These are phyloP conservation scores for Mortierella alpina DNA, from an alignment of 192 early-diverging fungal genomes.

Conservation along the genomic window DNA sequence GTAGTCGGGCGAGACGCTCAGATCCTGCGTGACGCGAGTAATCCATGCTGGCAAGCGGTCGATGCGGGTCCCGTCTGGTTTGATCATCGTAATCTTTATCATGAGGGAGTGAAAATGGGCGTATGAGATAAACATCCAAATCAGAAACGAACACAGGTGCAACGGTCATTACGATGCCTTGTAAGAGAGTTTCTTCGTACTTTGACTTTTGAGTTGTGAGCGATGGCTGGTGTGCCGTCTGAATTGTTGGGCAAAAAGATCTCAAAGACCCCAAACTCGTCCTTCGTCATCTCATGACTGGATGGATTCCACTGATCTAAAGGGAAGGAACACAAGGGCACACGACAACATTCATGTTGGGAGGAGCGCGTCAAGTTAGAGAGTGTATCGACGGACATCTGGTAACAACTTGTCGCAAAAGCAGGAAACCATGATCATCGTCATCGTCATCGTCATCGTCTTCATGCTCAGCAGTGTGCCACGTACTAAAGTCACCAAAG, in stretches of 20 bases:
- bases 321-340: conserved; percentile 10
- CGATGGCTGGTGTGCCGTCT: conserved; percentile 75
- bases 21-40: conserved; percentile 85
- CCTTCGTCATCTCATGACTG: conserved; percentile 80
- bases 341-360: neutral
- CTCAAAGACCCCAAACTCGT: conserved; percentile 88
- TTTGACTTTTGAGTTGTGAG: conserved; percentile 91
- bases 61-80: conserved; percentile 78
- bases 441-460: no score
- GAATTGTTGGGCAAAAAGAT: conserved; percentile 72
- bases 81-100: conserved; percentile 77
- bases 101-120: neutral
- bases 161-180: neutral
- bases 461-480: neutral
- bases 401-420: neutral
- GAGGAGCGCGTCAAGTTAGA: neutral
- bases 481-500: conserved; percentile 92
- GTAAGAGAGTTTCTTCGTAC: conserved; percentile 26
- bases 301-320: conserved; percentile 86
- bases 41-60: conserved; percentile 94
- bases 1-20: conserved; percentile 83
- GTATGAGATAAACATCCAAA: neutral
- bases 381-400: conserved; percentile 3
- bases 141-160: neutral
- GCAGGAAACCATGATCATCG: neutral